Evolutionary conservation across 192 early-diverging fungal species (phyloP).

Genomic region (Radiomyces spectabilis): DNA sequence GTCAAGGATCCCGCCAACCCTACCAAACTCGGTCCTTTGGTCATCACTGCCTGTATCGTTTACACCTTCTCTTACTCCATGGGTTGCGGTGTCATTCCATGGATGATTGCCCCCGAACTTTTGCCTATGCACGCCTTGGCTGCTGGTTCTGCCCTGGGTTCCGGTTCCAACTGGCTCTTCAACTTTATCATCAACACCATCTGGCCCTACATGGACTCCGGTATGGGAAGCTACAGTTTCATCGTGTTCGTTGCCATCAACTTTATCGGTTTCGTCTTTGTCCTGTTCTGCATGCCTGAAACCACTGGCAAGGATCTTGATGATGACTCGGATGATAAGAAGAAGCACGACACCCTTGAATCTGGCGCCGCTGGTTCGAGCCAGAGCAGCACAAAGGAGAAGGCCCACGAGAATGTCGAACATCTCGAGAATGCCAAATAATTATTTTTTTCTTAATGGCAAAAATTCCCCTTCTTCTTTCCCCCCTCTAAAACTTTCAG

Average conservation of each 20-base stretch:
- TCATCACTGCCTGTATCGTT: constrained; percentile 53
- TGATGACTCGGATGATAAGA: neutral
- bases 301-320: constrained; percentile 39
- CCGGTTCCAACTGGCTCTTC: constrained; percentile 59
- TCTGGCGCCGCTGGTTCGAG: neutral
- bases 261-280: constrained; percentile 53
- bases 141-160: constrained; percentile 63
- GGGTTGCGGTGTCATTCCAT: constrained; percentile 76
- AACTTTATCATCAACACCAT: constrained; percentile 38
- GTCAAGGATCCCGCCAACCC: constrained; percentile 16
- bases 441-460: too few species aligned
- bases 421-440: too few species aligned
- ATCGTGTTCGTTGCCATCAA: constrained; percentile 67
- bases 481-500: too few species aligned
- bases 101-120: constrained; percentile 72
- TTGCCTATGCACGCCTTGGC: constrained; percentile 69
- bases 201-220: constrained; percentile 28
- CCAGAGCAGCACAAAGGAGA: neutral
- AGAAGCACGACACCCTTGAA: neutral
- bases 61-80: constrained; percentile 74
- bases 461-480: too few species aligned
- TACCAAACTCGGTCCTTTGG: constrained; percentile 40
- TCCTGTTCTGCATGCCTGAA: constrained; percentile 68
- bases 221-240: constrained; percentile 35
- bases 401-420: too few species aligned